phyloP scores from a whole-genome alignment of 176 grass and related monocot genomes.

The Alloteropsis semialata region DNA sequence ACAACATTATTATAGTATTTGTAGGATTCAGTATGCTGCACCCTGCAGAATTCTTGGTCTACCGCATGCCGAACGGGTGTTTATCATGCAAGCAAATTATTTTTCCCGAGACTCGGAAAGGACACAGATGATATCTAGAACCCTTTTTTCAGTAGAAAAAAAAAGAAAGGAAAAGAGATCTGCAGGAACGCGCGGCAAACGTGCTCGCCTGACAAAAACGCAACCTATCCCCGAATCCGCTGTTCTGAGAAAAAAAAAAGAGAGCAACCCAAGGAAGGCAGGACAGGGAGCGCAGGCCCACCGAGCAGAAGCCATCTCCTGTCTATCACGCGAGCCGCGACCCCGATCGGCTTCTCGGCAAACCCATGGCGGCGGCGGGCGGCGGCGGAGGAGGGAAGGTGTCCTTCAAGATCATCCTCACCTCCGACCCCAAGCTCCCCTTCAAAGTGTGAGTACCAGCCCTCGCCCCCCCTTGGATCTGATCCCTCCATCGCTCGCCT shows the following conservation, averaged over 20 bases:
- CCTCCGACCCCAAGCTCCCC: slow-evolving; percentile 99
- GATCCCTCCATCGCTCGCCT: slow-evolving; percentile 3
- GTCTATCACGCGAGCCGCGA: not conserved
- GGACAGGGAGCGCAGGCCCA: too few relatives aligned
- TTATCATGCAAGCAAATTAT: not conserved
- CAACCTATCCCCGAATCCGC: not conserved
- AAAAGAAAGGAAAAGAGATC: not conserved
- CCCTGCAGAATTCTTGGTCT: not conserved
- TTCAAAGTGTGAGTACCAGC: slow-evolving; percentile 83
- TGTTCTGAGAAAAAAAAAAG: too few relatives aligned
- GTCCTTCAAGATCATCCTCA: slow-evolving; percentile 93
- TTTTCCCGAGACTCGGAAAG: not conserved
- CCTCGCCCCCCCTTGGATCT: not conserved
- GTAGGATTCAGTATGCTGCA: not conserved
- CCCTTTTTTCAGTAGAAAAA: too few relatives aligned
- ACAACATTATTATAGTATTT: not conserved
- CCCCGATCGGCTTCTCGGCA: not conserved
- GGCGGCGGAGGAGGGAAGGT: slow-evolving; percentile 79
- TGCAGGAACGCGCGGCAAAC: not conserved
- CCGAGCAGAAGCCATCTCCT: not conserved
- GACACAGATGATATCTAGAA: not conserved
- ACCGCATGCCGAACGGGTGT: not conserved
- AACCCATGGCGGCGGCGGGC: not conserved
- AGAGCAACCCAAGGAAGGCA: too few relatives aligned
- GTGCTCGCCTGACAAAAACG: slow-evolving; percentile 5